Evolutionary conservation across 2,329 filamentous ascomycete species (phyloP), one percentile per base, ranked within the genome.

Genomic region (Penicillium expansum): DNA sequence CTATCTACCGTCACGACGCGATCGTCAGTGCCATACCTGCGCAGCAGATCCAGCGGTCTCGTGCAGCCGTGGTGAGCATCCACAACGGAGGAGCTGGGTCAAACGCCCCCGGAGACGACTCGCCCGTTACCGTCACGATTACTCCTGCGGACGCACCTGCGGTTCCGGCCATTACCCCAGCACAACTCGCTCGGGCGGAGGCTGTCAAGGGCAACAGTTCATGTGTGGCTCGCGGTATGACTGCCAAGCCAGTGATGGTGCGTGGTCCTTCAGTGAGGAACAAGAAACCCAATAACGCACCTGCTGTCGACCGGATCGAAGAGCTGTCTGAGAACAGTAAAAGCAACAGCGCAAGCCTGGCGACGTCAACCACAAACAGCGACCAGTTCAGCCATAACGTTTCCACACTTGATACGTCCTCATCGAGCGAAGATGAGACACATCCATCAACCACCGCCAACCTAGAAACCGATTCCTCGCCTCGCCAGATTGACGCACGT

Each of bases 51-150:
- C 89, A 93, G 71, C 86, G 92, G 59, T 90, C 89, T 62, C 95
- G 94, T 76, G 91, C 94, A 10, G 92, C 91, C 35, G 88, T 97
- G 70, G 92, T 99, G 71, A 96, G 91, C 67, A 92, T 99, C 63
- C 94, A 91, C 74, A 89, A 89, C 55, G 83, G 82, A 20, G 58
- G 53, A n/a, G 38, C 35, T 6, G 45, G 48, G 2, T 9, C 5
- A 55, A 85, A 78, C 67, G 81, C 76, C 51, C 80, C 82, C n/a
- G 48, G 54, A 29, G 54, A 52, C 5, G 32, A 79, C 76, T 24
- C 72, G 13, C 58, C 64, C 1, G 76, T 80, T 56, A 76, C 71
- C 3, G 59, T 65, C 14, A 56, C 62, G 39, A 70, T 77, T 13
- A 63, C 70, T 1, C 66, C 68, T 4, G 62, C 64, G 9, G 70